Evolutionary conservation across 1,139 yeast genomes (phyloP).

Genomic region (Taphrina communis): DNA sequence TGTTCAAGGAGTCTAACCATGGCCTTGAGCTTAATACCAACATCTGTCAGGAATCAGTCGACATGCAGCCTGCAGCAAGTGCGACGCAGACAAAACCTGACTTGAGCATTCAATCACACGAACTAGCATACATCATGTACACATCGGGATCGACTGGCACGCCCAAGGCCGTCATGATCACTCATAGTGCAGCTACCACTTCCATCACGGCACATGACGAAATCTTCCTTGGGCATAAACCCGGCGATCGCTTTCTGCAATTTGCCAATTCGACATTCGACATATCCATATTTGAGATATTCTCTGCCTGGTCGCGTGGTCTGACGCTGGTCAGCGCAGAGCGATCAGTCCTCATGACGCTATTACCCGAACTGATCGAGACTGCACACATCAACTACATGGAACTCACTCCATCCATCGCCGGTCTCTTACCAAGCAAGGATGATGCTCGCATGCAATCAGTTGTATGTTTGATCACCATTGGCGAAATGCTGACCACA

Average conservation of each 20-base stretch:
- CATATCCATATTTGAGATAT: conserved; percentile 46
- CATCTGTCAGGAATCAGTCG: conserved; percentile 2
- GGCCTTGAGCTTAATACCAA: background rate
- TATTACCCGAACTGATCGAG: conserved; percentile 43
- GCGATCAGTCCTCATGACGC: conserved; percentile 43
- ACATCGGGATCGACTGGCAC: conserved; percentile 48
- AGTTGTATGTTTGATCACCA: conserved; percentile 45
- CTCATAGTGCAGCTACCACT: conserved; percentile 45
- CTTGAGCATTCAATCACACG: conserved; percentile 9
- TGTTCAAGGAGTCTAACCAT: background rate
- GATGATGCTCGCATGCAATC: conserved; percentile 40
- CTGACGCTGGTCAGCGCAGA: conserved; percentile 45
- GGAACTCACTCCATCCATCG: conserved; percentile 48
- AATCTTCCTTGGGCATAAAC: conserved; percentile 33
- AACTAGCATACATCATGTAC: conserved; percentile 46
- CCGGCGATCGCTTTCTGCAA: conserved; percentile 44
- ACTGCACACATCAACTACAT: conserved; percentile 42
- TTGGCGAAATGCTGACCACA: conserved; percentile 47
- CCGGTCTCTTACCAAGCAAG: conserved; percentile 43
- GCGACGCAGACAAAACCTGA: background rate
- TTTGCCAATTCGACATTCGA: conserved; percentile 47
- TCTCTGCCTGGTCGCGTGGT: conserved; percentile 45
- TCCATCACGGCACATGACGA: conserved; percentile 45
- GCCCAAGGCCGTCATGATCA: conserved; percentile 47
- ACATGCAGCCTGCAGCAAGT: too few species aligned